Base-by-base conservation (phyloP, 1,284 basidiomycete genomes). In the Testicularia cyperi region DNA sequence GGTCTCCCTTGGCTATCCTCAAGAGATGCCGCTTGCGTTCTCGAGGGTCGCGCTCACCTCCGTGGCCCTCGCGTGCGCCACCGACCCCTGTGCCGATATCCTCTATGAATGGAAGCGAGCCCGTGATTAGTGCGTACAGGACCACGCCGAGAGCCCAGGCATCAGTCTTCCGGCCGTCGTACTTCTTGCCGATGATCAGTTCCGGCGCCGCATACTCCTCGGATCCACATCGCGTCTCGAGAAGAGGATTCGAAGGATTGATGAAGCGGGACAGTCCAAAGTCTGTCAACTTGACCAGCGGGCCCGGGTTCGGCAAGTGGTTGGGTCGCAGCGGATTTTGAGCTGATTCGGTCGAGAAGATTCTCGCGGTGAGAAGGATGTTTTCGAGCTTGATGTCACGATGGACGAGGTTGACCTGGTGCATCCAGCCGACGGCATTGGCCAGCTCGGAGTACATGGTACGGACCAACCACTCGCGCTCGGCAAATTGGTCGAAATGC, bases 121-220 rank as follows among this genome's bases (percentile, higher is more conserved):
- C 82, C 14, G 82, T 84, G 6, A 85, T 80, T 30, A 91, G 79
- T 8, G 86, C 87, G 75, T 85, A 92, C 4, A 90, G 78, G 26
- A 91, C 88, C 4, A 91, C 86, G 0, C 89, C 89, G 53, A 88
- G 84, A 2, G 89, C 88, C 90, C 90, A 95, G 0, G 86, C 85
- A 73, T 95, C 91, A 39, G 89, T 92, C 73, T 86, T 82, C 7
- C 88, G 82, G 0, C 88, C 89, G 77, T 95, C 90, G 77, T 95
- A 94, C 34, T 80, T 74, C 45, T 81, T 81, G 16, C 83, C 84
- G 76, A 87, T 85, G 52, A 94, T 87, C 32, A 95, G 84, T 74
- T 95, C 90, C 0, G 90, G 91, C 6, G 90, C 90, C 1, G 90
- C 90, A 75, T 92, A 94, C 8, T 88, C 88, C 75, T 95, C 91